Evolutionary conservation across 2,329 filamentous ascomycete species (phyloP).

Genomic region (Aspergillus tubingensis): DNA sequence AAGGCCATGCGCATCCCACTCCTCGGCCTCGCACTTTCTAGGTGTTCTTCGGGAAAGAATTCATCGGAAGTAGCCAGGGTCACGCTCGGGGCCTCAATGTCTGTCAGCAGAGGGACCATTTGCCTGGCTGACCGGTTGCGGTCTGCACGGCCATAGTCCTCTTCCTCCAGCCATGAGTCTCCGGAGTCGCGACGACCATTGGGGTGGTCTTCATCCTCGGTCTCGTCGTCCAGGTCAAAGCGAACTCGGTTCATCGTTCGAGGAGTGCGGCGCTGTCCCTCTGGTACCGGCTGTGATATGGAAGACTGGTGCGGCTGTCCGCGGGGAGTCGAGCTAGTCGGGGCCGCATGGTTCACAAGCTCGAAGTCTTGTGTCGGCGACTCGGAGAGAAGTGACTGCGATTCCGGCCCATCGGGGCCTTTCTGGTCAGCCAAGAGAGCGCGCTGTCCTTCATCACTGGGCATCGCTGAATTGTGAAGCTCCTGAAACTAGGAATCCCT

Average conservation of each 20-base stretch:
- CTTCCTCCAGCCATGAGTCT: conserved; percentile 56
- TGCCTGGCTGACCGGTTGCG: conserved; percentile 45
- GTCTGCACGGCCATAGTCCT: conserved; percentile 59
- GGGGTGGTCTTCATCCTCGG: conserved; percentile 30
- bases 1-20: conserved; percentile 85
- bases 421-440: conserved; percentile 35
- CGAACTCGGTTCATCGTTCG: conserved; percentile 72
- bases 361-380: conserved; percentile 33
- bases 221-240: conserved; percentile 60
- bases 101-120: conserved; percentile 71
- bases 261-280: conserved; percentile 51
- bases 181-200: conserved; percentile 36
- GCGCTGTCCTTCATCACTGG: conserved; percentile 41
- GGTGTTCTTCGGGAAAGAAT: conserved; percentile 59
- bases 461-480: conserved; percentile 41
- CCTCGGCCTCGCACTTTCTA: conserved; percentile 71
- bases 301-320: conserved; percentile 42
- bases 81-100: conserved; percentile 78
- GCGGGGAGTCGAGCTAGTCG: conserved; percentile 25
- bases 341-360: conserved; percentile 27
- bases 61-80: conserved; percentile 66
- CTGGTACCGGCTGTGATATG: conserved; percentile 40
- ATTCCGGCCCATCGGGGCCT: conserved; percentile 34
- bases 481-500: conserved; percentile 20
- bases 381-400: conserved; percentile 35